Percentiles rank a stretch among this genome's conserved stretches.
Conservation (phyloP, 139 green algal genomes). For the Bryopsis sp. region DNA sequence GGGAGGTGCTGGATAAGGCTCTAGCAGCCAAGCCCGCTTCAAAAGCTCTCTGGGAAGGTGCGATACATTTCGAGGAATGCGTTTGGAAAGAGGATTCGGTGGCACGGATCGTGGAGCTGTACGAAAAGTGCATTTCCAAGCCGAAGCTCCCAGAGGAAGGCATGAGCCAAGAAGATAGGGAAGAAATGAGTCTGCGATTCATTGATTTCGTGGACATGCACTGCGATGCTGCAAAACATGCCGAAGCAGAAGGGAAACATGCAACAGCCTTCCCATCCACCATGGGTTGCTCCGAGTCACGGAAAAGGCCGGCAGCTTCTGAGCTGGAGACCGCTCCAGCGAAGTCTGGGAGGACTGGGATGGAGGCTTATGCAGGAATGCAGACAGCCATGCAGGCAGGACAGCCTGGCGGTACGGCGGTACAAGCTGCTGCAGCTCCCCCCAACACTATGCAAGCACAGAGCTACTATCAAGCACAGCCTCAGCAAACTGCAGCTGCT, state of each 20-base stretch:
- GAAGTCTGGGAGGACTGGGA: neutral
- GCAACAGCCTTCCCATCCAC: slow-evolving; percentile 36
- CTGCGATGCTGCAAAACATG: slow-evolving; percentile 21
- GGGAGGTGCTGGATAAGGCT: slow-evolving; percentile 38
- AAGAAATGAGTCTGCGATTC: slow-evolving; percentile 39
- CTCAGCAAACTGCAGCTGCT: slow-evolving; percentile 1
- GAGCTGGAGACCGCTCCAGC: neutral
- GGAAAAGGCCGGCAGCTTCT: neutral
- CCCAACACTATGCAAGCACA: slow-evolving; percentile 1
- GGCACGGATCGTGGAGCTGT: slow-evolving; percentile 39
- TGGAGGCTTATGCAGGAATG: neutral
- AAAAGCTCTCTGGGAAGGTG: slow-evolving; percentile 50
- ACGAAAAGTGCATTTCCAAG: slow-evolving; percentile 22
- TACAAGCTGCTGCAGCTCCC: neutral
- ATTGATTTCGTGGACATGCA: slow-evolving; percentile 52
- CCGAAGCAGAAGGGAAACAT: slow-evolving; percentile 28
- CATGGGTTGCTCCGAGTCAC: slow-evolving; percentile 19
- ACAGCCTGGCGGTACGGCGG: neutral
- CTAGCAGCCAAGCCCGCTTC: slow-evolving; percentile 27
- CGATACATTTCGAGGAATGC: slow-evolving; percentile 53
- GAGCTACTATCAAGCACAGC: neutral
- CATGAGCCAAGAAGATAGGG: slow-evolving; percentile 27
- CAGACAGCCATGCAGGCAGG: neutral
- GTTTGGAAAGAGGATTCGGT: slow-evolving; percentile 24
- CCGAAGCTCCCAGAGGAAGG: slow-evolving; percentile 18